Base-by-base conservation (phyloP, 331 rosid genomes). In the Cucumis variabilis region DNA sequence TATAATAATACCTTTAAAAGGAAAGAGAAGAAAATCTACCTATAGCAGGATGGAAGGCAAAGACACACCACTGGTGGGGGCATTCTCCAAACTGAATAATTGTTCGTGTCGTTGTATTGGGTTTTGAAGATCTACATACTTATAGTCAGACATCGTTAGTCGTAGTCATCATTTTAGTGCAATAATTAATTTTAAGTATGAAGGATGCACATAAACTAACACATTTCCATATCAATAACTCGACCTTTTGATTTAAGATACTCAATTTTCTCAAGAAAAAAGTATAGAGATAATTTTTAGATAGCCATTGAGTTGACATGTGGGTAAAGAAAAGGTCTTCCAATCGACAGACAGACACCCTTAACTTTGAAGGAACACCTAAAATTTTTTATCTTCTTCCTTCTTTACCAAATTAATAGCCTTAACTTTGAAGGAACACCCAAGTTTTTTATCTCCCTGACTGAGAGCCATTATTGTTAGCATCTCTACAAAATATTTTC, bases 31-130 rank as follows among this genome's bases (percentile, higher is more conserved):
- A 82, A 82, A 37, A 84, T 76, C 7, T 94, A 94, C 99, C 94
- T 96, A 97, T 84, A 96, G 98, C 87, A 96, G 90, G 92, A 96
- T 96, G 89, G 93, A 96, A 73, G 99, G 99, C 84, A 96, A 92
- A 68, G 98, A 93, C 88, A 96, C 99, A 82, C 98, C 99, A 37
- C 98, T 98, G 79, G 85, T 93, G 65, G 96, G 98, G 51, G 96
- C 92, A 91, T 96, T 94, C 86, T 93, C 99, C 41, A 95, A 92
- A 87, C 94, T 90, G 89, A 83, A 94, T 90, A 96, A 87, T 86
- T 96, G 97, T 83, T 96, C 97, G 72, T 94, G 94, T 33, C 96
- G 95, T 89, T 93, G 95, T 83, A 93, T 90, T 88, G 94, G 94
- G 84, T 93, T 93, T 88, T 96, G 97, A 90, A 96, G 96, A 82